Conservation (phyloP, 805 yeast genomes). For the Schwanniomyces pseudopolymorphus region DNA sequence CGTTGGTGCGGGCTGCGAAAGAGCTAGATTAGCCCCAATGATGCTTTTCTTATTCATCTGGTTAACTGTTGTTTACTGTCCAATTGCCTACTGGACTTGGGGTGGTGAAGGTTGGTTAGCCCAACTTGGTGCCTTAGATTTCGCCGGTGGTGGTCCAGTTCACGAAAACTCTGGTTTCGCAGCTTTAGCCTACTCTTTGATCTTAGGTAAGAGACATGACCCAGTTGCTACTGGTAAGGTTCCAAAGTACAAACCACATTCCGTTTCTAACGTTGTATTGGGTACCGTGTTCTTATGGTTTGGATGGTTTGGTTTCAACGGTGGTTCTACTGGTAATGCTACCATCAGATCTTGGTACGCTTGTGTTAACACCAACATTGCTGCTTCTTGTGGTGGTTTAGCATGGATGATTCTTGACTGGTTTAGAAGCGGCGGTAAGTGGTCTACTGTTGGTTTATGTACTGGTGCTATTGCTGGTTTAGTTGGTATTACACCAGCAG, state of each 20-base stretch:
- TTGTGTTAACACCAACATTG: conserved; percentile 86
- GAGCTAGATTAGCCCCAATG: conserved; percentile 95
- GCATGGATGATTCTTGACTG: conserved; percentile 93
- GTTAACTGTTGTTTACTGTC: conserved; percentile 95
- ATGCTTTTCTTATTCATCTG: conserved; percentile 91
- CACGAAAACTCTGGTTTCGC: conserved; percentile 94
- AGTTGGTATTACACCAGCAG: conserved; percentile 95
- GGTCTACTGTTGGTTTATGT: conserved; percentile 94
- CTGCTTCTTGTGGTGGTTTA: conserved; percentile 91
- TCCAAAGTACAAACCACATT: conserved; percentile 92
- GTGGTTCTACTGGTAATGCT: conserved; percentile 95
- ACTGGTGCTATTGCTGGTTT: conserved; percentile 92
- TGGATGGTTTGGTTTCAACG: conserved; percentile 99
- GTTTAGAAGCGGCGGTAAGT: conserved; percentile 79
- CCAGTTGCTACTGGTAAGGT: conserved; percentile 64
- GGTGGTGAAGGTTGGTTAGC: conserved; percentile 89
- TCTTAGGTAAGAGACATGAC: conserved; percentile 91
- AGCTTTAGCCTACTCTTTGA: conserved; percentile 89
- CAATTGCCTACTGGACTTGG: conserved; percentile 98
- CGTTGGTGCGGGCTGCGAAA: conserved; percentile 98
- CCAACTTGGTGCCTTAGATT: conserved; percentile 82
- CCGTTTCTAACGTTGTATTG: conserved; percentile 83
- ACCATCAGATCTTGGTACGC: conserved; percentile 94
- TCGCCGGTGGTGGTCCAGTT: conserved; percentile 99
- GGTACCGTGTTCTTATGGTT: conserved; percentile 97